Conservation (phyloP, 495 filamentous ascomycete genomes). For the Neohortaea acidophila region DNA sequence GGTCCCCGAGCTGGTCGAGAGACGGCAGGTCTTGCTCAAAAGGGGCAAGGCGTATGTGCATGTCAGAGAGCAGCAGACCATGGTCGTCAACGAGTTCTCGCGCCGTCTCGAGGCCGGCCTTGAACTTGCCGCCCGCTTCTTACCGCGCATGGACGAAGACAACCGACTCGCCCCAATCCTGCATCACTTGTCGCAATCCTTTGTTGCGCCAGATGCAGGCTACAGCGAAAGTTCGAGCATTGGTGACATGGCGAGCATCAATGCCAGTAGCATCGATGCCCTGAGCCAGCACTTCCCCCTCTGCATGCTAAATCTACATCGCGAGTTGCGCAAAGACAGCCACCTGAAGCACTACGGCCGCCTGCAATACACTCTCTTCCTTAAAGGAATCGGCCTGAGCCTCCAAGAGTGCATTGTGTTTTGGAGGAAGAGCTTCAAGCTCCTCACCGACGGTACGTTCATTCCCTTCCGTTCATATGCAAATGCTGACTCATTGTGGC, state of each 20-base stretch:
- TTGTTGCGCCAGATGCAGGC: conserved; percentile 72
- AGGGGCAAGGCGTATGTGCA: conserved; percentile 87
- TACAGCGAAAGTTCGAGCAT: conserved; percentile 44
- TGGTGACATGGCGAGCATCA: conserved; percentile 53
- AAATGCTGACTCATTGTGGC: neutral
- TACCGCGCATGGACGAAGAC: conserved; percentile 91
- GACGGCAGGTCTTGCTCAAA: conserved; percentile 57
- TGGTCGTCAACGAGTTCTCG: conserved; percentile 80
- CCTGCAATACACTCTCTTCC: conserved; percentile 89
- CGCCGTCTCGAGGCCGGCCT: conserved; percentile 59
- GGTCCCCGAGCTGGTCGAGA: conserved; percentile 80
- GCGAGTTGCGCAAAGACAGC: conserved; percentile 61
- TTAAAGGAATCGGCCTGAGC: conserved; percentile 88
- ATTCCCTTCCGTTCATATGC: neutral
- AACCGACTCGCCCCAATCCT: conserved; percentile 90
- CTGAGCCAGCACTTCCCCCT: conserved; percentile 78
- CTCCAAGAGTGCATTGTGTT: conserved; percentile 88
- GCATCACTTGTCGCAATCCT: conserved; percentile 79
- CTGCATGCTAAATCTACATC: conserved; percentile 87
- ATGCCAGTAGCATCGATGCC: conserved; percentile 64
- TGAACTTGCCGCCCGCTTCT: conserved; percentile 73
- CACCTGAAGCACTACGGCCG: conserved; percentile 90
- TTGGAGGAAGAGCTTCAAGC: conserved; percentile 74
- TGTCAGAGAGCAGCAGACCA: conserved; percentile 62
- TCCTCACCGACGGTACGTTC: conserved; percentile 79